phyloP scores from a whole-genome alignment of 1,284 basidiomycete genomes.

The Tilletia walkeri region DNA sequence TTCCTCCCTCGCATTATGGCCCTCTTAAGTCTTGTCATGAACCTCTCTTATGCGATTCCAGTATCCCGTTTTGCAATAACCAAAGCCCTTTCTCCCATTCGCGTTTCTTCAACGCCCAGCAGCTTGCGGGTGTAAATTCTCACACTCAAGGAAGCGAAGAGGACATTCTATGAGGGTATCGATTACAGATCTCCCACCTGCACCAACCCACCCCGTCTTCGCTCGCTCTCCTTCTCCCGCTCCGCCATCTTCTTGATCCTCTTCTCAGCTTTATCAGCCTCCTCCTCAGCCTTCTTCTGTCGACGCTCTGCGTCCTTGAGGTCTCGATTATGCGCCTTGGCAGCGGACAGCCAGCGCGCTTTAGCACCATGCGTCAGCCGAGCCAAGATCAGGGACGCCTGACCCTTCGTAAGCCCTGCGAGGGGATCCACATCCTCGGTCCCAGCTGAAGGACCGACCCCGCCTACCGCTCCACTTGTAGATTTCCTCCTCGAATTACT shows the following conservation, averaged over 20 bases:
- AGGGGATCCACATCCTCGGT: slow-evolving; percentile 8
- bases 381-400: slow-evolving; percentile 37
- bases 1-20: too few relatives aligned
- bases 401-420: slow-evolving; percentile 36
- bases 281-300: not conserved
- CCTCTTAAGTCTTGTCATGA: too few relatives aligned
- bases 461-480: not conserved
- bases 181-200: slow-evolving; percentile 32
- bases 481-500: not conserved
- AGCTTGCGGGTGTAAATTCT: too few relatives aligned
- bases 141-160: too few relatives aligned
- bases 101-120: too few relatives aligned
- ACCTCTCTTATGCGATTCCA: too few relatives aligned
- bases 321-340: slow-evolving; percentile 27
- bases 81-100: too few relatives aligned
- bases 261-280: not conserved
- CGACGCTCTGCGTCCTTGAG: not conserved
- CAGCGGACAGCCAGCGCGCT: slow-evolving; percentile 32
- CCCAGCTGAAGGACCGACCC: not conserved
- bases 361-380: slow-evolving; percentile 38
- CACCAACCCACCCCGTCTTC: slow-evolving; percentile 31
- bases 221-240: slow-evolving; percentile 29
- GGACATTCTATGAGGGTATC: not conserved
- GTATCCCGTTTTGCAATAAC: too few relatives aligned
- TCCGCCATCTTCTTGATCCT: slow-evolving; percentile 22